Percentiles rank a stretch among this genome's conserved stretches.
Conservation (phyloP, 2,329 filamentous ascomycete genomes). For the Lasiodiplodia gonubiensis region DNA sequence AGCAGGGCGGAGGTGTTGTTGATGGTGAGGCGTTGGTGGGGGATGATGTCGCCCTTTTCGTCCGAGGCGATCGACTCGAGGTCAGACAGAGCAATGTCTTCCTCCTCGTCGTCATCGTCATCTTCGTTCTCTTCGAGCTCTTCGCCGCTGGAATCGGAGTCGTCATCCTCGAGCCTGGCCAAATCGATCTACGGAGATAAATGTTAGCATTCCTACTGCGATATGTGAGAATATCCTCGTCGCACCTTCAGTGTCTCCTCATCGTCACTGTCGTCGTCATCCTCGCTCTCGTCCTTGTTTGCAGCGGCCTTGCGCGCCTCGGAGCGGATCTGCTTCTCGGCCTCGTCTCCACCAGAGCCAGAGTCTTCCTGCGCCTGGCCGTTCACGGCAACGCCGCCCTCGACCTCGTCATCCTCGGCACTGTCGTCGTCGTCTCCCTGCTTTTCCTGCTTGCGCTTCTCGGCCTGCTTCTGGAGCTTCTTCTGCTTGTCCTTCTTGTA, state of each 20-base stretch:
- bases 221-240: background rate
- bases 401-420: constrained; percentile 31
- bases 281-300: constrained; percentile 39
- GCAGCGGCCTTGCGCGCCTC: constrained; percentile 34
- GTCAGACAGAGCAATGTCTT: constrained; percentile 89
- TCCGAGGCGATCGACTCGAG: constrained; percentile 78
- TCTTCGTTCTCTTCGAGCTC: constrained; percentile 59
- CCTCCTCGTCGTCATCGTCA: constrained; percentile 75
- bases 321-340: constrained; percentile 38
- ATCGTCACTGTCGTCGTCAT: constrained; percentile 48
- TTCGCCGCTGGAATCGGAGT: constrained; percentile 37
- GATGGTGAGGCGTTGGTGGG: constrained; percentile 92
- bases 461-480: constrained; percentile 26
- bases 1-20: constrained; percentile 92
- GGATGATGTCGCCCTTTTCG: constrained; percentile 84
- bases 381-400: constrained; percentile 30
- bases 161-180: constrained; percentile 45
- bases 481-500: constrained; percentile 79
- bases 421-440: constrained; percentile 33
- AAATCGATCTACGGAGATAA: constrained; percentile 32
- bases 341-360: constrained; percentile 45
- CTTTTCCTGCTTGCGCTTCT: constrained; percentile 64
- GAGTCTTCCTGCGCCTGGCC: constrained; percentile 32
- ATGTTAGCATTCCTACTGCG: background rate
- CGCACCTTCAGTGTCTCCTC: constrained; percentile 32